Conservation (phyloP, 441 rosid species). For the Isatis lusitanica region DNA sequence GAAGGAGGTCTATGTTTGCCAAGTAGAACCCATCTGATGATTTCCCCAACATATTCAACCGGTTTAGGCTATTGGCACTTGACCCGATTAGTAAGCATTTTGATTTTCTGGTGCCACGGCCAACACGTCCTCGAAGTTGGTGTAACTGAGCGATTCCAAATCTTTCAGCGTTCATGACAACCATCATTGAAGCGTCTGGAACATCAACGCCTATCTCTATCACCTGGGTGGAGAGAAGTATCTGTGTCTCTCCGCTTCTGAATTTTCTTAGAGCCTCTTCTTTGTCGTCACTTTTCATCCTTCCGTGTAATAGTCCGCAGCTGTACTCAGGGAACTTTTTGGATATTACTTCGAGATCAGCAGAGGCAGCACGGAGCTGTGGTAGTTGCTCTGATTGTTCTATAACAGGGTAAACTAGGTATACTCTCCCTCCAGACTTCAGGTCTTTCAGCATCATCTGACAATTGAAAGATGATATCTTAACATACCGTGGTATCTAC, state of each 20-base stretch:
- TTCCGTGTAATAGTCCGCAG: conserved; percentile 88
- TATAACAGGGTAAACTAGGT: conserved; percentile 82
- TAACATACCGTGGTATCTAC: neutral
- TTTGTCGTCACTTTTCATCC: conserved; percentile 82
- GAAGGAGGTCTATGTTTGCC: conserved; percentile 84
- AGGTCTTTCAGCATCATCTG: conserved; percentile 87
- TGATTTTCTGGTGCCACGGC: conserved; percentile 73
- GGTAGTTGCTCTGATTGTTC: conserved; percentile 92
- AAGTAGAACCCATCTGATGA: conserved; percentile 86
- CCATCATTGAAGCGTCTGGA: conserved; percentile 96
- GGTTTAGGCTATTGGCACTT: conserved; percentile 51
- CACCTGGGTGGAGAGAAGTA: conserved; percentile 85
- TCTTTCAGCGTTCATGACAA: conserved; percentile 97
- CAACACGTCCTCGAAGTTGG: conserved; percentile 92
- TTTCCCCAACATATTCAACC: conserved; percentile 74
- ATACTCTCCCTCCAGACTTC: conserved; percentile 68
- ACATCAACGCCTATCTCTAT: conserved; percentile 93
- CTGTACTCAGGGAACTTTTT: conserved; percentile 52
- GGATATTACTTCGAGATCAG: conserved; percentile 66
- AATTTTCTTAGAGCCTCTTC: conserved; percentile 72
- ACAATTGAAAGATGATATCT: conserved; percentile 8
- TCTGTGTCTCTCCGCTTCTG: conserved; percentile 77
- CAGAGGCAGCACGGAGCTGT: conserved; percentile 87
- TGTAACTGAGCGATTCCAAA: conserved; percentile 94
- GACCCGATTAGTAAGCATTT: conserved; percentile 69